Evolutionary conservation across 2,329 filamentous ascomycete species (phyloP).

Genomic region (Tolypocladium guangdongense): DNA sequence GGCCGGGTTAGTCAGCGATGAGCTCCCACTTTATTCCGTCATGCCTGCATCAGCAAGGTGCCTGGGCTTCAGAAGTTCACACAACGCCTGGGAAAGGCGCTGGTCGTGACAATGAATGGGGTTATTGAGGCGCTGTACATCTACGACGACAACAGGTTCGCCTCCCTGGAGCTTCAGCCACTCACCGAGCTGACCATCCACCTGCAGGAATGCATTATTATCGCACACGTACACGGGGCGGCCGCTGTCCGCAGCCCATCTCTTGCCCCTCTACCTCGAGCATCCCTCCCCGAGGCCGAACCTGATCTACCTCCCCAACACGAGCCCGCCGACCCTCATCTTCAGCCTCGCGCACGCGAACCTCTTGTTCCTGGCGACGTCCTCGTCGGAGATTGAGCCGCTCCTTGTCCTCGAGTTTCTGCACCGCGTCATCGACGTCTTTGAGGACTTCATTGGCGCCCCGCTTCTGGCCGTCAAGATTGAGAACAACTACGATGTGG

Average conservation of each 20-base stretch:
- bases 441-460: conserved; percentile 89
- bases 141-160: conserved; percentile 89
- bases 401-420: conserved; percentile 88
- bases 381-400: conserved; percentile 79
- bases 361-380: conserved; percentile 73
- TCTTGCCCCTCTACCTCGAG: conserved; percentile 79
- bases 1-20: not conserved
- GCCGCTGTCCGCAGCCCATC: conserved; percentile 62
- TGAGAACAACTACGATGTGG: conserved; percentile 83
- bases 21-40: not conserved
- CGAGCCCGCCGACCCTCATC: conserved; percentile 75
- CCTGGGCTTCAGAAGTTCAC: not conserved
- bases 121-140: conserved; percentile 94
- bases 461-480: conserved; percentile 80
- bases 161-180: not conserved
- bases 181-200: conserved; percentile 4
- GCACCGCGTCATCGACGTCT: conserved; percentile 80
- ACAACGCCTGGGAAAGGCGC: conserved; percentile 15
- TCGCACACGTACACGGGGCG: conserved; percentile 81
- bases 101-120: conserved; percentile 56
- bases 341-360: conserved; percentile 84
- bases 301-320: conserved; percentile 72
- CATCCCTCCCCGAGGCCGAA: conserved; percentile 74
- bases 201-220: conserved; percentile 65
- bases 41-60: not conserved